Evolutionary conservation across 345 rosid species (phyloP).

Genomic region (Raphanus sativus): DNA sequence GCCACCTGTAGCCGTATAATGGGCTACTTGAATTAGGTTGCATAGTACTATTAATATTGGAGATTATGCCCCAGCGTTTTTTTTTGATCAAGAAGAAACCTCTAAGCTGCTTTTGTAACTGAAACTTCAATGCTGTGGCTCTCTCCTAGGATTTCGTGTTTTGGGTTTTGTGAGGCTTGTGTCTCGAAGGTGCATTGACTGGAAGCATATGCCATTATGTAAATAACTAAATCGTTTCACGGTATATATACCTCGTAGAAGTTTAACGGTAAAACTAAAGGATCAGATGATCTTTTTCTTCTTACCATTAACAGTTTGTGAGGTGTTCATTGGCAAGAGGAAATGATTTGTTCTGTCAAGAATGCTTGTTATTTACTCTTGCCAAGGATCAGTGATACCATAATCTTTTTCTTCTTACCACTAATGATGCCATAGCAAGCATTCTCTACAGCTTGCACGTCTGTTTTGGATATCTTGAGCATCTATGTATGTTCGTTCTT

Average conservation of each 20-base stretch:
- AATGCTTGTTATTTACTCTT: too few relatives aligned
- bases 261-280: slow-evolving; percentile 13
- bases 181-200: slow-evolving; percentile 15
- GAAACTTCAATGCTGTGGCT: slow-evolving; percentile 23
- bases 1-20: background rate
- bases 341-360: too few relatives aligned
- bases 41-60: background rate
- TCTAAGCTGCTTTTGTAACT: slow-evolving; percentile 14
- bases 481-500: background rate
- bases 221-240: slow-evolving; percentile 21
- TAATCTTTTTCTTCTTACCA: too few relatives aligned
- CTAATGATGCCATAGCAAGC: background rate
- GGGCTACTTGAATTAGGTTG: background rate
- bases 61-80: background rate
- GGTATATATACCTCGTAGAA: slow-evolving; percentile 26
- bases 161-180: slow-evolving; percentile 25
- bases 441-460: background rate
- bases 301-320: background rate
- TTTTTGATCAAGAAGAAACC: slow-evolving; percentile 20
- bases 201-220: slow-evolving; percentile 17
- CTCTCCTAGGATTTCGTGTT: slow-evolving; percentile 7
- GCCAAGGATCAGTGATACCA: too few relatives aligned
- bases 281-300: background rate
- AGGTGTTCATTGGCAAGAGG: too few relatives aligned
- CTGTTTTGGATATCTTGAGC: background rate